Evolutionary conservation across 441 rosid species (phyloP).

Genomic region (Bruguiera hainesii): DNA sequence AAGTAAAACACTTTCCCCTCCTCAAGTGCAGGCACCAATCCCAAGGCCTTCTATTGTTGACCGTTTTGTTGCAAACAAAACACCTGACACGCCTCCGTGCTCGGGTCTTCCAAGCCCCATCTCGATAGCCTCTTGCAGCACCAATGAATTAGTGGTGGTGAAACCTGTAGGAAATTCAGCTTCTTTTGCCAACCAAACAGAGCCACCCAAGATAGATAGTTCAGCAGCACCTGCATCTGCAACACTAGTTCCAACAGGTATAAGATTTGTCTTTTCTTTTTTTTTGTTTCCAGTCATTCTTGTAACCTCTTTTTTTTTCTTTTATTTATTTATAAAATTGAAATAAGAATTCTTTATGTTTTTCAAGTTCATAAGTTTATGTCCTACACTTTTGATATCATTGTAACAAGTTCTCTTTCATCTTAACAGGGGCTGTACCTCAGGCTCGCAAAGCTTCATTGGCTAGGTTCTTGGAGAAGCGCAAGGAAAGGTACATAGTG

Average conservation of each 20-base stretch:
- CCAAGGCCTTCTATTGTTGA: conserved; percentile 26
- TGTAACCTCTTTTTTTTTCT: neutral
- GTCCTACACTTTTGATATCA: neutral
- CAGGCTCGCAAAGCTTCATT: conserved; percentile 87
- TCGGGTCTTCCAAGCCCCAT: conserved; percentile 48
- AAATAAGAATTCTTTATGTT: neutral
- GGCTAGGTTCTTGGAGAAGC: conserved; percentile 84
- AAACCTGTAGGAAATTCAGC: conserved; percentile 25
- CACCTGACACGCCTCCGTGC: conserved; percentile 16
- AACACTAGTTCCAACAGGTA: conserved; percentile 21
- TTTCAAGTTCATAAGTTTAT: neutral
- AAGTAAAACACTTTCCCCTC: conserved; percentile 18
- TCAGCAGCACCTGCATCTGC: conserved; percentile 15
- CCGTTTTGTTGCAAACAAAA: conserved; percentile 25
- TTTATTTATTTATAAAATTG: neutral
- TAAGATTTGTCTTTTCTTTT: conserved; percentile 21
- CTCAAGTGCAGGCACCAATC: conserved; percentile 28
- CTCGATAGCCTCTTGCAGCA: conserved; percentile 33
- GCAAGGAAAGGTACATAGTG: conserved; percentile 68
- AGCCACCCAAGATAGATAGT: conserved; percentile 22
- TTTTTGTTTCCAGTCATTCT: conserved; percentile 41
- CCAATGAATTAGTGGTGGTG: conserved; percentile 26
- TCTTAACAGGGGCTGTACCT: conserved; percentile 47
- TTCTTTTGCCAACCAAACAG: conserved; percentile 31
- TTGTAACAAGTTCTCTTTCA: conserved; percentile 4